A percentile compares a stretch with the other conserved stretches of the same genome.
These are phyloP conservation scores for Conringia planisiliqua DNA, from an alignment of 345 rosid genomes.

Conservation along the genomic window DNA sequence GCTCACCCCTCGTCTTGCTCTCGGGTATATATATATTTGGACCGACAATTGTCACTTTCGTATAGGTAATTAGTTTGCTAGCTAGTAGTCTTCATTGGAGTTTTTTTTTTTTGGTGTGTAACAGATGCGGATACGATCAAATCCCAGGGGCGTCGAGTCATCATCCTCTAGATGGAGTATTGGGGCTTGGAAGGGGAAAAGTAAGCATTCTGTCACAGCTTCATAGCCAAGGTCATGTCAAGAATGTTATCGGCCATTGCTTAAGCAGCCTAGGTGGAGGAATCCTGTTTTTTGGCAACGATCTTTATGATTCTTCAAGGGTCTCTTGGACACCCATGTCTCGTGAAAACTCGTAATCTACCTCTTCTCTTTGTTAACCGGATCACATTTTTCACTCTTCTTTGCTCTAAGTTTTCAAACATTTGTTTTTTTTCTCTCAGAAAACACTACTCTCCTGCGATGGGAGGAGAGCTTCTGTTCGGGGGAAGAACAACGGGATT, in stretches of 20 bases:
- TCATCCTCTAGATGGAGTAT: slow-evolving; percentile 90
- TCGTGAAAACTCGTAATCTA: slow-evolving; percentile 45
- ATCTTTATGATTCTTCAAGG: slow-evolving; percentile 60
- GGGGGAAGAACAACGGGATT: slow-evolving; percentile 61
- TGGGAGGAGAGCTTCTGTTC: slow-evolving; percentile 61
- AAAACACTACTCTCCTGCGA: slow-evolving; percentile 75
- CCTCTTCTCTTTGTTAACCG: background rate
- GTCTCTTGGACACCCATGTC: slow-evolving; percentile 82
- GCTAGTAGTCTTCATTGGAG: slow-evolving; percentile 2
- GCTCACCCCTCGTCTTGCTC: slow-evolving; percentile 63
- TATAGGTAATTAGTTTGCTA: background rate
- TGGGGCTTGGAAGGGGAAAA: slow-evolving; percentile 93
- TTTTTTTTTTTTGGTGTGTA: background rate
- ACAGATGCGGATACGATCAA: slow-evolving; percentile 93
- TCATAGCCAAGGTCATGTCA: slow-evolving; percentile 53
- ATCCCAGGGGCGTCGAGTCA: slow-evolving; percentile 52
- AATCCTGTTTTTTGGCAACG: slow-evolving; percentile 80
- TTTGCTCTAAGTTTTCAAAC: background rate
- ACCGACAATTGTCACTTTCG: background rate
- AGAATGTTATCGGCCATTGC: slow-evolving; percentile 85
- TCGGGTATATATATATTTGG: slow-evolving; percentile 51
- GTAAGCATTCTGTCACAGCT: slow-evolving; percentile 83
- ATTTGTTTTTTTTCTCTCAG: slow-evolving; percentile 37
- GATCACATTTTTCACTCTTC: background rate
- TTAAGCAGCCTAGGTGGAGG: slow-evolving; percentile 84